phyloP scores from a whole-genome alignment of 495 filamentous ascomycete genomes.

The Geoglossum glabrum region DNA sequence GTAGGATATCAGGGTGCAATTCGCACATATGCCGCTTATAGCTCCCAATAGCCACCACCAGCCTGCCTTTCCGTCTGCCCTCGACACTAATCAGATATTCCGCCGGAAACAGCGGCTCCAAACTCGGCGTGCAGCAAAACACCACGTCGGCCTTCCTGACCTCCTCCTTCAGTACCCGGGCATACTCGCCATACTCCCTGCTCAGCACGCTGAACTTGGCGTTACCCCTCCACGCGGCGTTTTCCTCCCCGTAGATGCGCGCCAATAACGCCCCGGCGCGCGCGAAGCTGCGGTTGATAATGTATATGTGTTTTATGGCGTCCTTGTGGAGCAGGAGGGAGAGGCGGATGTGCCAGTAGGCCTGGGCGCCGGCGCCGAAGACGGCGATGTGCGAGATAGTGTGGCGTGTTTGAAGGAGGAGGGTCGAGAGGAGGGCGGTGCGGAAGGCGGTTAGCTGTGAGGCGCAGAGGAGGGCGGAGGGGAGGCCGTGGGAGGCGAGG shows the following conservation, averaged over 20 bases:
- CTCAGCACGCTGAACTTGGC: slow-evolving; percentile 53
- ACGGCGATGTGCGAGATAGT: slow-evolving; percentile 52
- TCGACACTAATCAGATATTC: slow-evolving; percentile 43
- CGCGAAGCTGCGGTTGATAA: slow-evolving; percentile 57
- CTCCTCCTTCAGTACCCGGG: slow-evolving; percentile 41
- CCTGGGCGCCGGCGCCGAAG: slow-evolving; percentile 82
- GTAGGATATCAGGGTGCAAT: slow-evolving; percentile 53
- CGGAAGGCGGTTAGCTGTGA: slow-evolving; percentile 81
- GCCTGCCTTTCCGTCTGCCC: slow-evolving; percentile 51
- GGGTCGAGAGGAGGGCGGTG: slow-evolving; percentile 63
- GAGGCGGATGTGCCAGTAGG: slow-evolving; percentile 82
- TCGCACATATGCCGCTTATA: slow-evolving; percentile 79
- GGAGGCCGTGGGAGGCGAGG: slow-evolving; percentile 39
- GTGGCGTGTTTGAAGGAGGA: slow-evolving; percentile 50
- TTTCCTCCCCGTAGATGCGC: slow-evolving; percentile 32
- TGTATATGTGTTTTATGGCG: slow-evolving; percentile 56
- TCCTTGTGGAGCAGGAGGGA: slow-evolving; percentile 50
- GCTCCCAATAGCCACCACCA: slow-evolving; percentile 63
- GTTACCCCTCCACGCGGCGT: slow-evolving; percentile 32
- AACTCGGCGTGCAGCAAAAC: slow-evolving; percentile 56
- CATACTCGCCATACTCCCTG: slow-evolving; percentile 49
- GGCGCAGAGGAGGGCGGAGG: slow-evolving; percentile 65
- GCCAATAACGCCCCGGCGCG: slow-evolving; percentile 33
- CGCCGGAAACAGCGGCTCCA: slow-evolving; percentile 39
- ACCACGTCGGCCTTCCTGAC: slow-evolving; percentile 54